Evolutionary conservation across 208 protist genomes (phyloP).

Genomic region (Acanthamoeba rhysodes): DNA sequence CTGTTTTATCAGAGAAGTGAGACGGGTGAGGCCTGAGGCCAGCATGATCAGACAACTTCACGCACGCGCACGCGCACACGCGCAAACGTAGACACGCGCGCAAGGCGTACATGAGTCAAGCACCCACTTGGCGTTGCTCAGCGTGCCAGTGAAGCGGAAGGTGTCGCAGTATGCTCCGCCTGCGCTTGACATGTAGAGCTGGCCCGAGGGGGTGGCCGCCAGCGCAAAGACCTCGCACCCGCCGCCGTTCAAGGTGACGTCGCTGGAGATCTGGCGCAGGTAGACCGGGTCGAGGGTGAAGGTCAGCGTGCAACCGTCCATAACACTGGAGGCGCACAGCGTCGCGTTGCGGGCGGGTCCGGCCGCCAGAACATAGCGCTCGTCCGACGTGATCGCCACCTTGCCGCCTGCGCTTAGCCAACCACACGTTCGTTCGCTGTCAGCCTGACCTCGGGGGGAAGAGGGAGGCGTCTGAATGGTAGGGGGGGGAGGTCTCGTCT

Average conservation of each 20-base stretch:
- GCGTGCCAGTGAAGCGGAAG: background rate
- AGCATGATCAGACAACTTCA: background rate
- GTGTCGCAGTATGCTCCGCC: background rate
- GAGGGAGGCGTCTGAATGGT: background rate
- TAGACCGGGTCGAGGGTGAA: conserved; percentile 16
- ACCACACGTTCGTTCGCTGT: background rate
- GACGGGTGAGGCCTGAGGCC: background rate
- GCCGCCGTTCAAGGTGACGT: background rate
- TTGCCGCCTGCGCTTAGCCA: background rate
- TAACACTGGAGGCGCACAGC: background rate
- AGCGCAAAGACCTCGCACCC: background rate
- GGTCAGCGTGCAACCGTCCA: background rate
- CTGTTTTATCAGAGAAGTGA: background rate
- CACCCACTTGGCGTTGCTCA: background rate
- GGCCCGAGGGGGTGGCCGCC: background rate
- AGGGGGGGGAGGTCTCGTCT: background rate
- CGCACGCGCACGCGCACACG: background rate
- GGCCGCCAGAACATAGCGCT: background rate
- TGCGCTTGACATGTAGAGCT: background rate
- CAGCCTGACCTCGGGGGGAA: background rate
- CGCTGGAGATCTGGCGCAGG: background rate
- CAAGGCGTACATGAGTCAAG: background rate
- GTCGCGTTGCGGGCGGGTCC: background rate
- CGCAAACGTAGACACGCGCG: too few species aligned
- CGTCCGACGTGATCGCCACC: background rate